A percentile compares a stretch with the other conserved stretches of the same genome.
Evolutionary conservation across 2,329 filamentous ascomycete genomes (phyloP).

Genomic region (Ascochyta rabiei): DNA sequence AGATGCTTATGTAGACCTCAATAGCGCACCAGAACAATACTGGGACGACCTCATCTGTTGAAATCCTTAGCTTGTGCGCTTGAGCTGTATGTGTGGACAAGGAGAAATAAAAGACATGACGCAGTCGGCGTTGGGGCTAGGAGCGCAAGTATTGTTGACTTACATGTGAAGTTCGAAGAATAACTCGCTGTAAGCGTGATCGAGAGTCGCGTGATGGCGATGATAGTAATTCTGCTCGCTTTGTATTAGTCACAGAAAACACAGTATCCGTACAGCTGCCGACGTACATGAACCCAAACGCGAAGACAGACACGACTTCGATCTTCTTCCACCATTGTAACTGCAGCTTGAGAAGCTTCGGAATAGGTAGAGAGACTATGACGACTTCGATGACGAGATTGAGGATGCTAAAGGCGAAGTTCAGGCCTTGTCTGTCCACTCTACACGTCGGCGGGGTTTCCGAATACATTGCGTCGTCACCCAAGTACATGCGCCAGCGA

Average conservation of each 20-base stretch:
- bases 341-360: background rate
- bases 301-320: background rate
- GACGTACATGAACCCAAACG: background rate
- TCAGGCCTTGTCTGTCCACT: background rate
- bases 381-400: background rate
- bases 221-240: background rate
- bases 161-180: background rate
- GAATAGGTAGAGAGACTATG: background rate
- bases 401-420: background rate
- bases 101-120: background rate
- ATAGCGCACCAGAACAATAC: background rate
- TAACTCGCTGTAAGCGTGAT: background rate
- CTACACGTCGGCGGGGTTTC: background rate
- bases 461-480: background rate
- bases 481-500: background rate
- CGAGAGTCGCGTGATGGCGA: background rate
- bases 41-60: background rate
- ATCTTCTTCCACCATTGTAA: constrained; percentile 1
- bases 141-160: background rate
- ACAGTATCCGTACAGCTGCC: background rate
- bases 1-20: background rate
- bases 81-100: background rate
- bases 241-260: background rate
- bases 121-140: background rate
- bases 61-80: background rate